Percentiles rank a stretch among this genome's conserved stretches.
These are phyloP conservation scores for Golovinomyces cichoracearum DNA, from an alignment of 2,329 filamentous ascomycete genomes.

Conservation along the genomic window DNA sequence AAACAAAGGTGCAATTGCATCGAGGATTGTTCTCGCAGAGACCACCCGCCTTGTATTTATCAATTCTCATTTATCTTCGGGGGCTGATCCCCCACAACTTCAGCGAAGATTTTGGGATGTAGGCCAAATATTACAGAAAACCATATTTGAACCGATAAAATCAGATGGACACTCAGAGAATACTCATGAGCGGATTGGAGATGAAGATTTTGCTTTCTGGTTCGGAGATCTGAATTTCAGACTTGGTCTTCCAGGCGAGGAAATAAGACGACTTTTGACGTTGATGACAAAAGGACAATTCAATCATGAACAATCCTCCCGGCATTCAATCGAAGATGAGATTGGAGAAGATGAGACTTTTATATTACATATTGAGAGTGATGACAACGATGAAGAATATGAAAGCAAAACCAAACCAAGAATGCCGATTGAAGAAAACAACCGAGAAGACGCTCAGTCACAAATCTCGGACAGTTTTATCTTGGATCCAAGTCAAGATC, in stretches of 20 bases:
- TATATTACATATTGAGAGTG: conserved; percentile 18
- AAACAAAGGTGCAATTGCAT: conserved; percentile 77
- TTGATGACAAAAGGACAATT: conserved; percentile 35
- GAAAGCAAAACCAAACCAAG: conserved; percentile 13
- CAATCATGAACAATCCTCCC: conserved; percentile 8
- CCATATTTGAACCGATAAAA: conserved; percentile 50
- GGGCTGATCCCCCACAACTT: conserved; percentile 47
- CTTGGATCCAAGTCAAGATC: conserved; percentile 47
- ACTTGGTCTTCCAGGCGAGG: conserved; percentile 63
- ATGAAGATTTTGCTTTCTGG: conserved; percentile 90
- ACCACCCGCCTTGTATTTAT: conserved; percentile 73
- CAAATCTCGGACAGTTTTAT: conserved; percentile 40
- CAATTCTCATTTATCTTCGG: conserved; percentile 77
- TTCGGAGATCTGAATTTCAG: conserved; percentile 91
- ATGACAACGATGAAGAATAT: conserved; percentile 24
- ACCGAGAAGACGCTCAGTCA: conserved; percentile 16
- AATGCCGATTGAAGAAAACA: conserved; percentile 11
- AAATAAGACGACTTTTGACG: conserved; percentile 62
- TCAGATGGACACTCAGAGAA: conserved; percentile 38
- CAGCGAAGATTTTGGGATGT: conserved; percentile 75
- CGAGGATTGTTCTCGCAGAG: conserved; percentile 63
- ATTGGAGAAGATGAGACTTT: conserved; percentile 25
- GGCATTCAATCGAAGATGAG: conserved; percentile 14
- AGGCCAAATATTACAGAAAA: conserved; percentile 46
- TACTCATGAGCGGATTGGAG: conserved; percentile 47